A percentile compares a stretch with the other conserved stretches of the same genome.
These are phyloP conservation scores for Syzygium syzygioides DNA, from an alignment of 441 rosid species.

Conservation along the genomic window DNA sequence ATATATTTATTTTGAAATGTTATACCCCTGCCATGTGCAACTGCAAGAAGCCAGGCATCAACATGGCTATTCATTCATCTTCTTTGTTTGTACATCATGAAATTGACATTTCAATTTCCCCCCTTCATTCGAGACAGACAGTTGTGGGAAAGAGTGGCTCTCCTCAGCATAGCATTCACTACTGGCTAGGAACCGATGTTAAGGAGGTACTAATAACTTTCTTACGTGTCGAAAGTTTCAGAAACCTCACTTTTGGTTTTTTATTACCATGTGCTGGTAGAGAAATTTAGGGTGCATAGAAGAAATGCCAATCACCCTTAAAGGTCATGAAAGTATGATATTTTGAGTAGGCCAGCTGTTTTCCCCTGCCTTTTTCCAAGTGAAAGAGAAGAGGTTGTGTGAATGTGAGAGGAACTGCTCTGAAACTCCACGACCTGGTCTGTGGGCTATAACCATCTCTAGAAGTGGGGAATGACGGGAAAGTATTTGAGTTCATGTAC, in stretches of 20 bases:
- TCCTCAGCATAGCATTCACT: conserved; percentile 65
- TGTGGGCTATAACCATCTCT: neutral
- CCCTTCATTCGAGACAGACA: conserved; percentile 38
- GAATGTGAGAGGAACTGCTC: neutral
- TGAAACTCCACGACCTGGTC: neutral
- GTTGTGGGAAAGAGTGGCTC: conserved; percentile 41
- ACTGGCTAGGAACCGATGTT: conserved; percentile 76
- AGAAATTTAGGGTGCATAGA: neutral
- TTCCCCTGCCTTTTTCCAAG: neutral
- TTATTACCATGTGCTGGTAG: neutral
- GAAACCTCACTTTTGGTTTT: neutral
- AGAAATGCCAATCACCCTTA: neutral
- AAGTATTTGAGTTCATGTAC: neutral
- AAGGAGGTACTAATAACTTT: conserved; percentile 31
- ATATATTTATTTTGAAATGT: neutral
- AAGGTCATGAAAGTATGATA: neutral
- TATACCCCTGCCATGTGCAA: neutral
- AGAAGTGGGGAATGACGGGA: neutral
- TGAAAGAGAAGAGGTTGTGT: neutral
- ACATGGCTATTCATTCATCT: neutral
- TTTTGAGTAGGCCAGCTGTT: neutral
- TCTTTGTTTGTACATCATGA: neutral
- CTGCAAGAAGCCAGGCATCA: neutral
- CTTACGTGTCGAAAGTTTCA: neutral
- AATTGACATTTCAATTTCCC: neutral